Evolutionary conservation across 179 eudicot species (phyloP).

Genomic region (Patellifolia procumbens): DNA sequence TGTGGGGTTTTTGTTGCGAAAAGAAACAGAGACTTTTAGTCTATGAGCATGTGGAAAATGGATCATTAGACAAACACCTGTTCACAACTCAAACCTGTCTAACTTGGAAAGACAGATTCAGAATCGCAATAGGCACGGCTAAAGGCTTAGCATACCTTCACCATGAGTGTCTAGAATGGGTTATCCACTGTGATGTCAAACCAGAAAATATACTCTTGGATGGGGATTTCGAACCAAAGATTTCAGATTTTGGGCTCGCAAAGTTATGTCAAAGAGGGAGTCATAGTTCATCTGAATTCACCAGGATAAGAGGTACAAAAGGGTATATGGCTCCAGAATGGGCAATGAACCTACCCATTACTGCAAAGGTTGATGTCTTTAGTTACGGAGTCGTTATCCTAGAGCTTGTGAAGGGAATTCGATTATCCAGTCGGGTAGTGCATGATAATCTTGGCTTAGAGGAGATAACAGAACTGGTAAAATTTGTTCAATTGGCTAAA

Average conservation of each 20-base stretch:
- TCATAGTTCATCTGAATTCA: not conserved
- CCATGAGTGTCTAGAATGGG: conserved; percentile 9
- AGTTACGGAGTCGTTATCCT: conserved; percentile 10
- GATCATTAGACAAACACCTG: not conserved
- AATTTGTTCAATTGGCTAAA: not conserved
- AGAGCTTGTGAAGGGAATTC: conserved; percentile 12
- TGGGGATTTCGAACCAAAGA: not conserved
- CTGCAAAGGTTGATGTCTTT: conserved; percentile 12
- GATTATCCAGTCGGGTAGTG: not conserved
- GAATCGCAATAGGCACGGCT: not conserved
- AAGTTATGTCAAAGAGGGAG: conserved; percentile 1
- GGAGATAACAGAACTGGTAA: not conserved
- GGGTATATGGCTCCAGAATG: conserved; percentile 12
- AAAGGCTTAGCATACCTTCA: conserved; percentile 13
- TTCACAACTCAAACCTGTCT: not conserved
- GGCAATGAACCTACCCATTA: not conserved
- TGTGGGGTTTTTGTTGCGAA: conserved; percentile 1
- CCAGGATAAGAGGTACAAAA: conserved; percentile 2
- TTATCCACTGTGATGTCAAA: conserved; percentile 4
- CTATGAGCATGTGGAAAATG: conserved; percentile 2
- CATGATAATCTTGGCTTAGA: not conserved
- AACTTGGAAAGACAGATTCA: not conserved
- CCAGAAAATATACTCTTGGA: conserved; percentile 8
- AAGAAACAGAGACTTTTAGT: not conserved
- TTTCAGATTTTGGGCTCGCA: not conserved